phyloP scores from a whole-genome alignment of 2,329 filamentous ascomycete genomes.

The Aspergillus sp. region DNA sequence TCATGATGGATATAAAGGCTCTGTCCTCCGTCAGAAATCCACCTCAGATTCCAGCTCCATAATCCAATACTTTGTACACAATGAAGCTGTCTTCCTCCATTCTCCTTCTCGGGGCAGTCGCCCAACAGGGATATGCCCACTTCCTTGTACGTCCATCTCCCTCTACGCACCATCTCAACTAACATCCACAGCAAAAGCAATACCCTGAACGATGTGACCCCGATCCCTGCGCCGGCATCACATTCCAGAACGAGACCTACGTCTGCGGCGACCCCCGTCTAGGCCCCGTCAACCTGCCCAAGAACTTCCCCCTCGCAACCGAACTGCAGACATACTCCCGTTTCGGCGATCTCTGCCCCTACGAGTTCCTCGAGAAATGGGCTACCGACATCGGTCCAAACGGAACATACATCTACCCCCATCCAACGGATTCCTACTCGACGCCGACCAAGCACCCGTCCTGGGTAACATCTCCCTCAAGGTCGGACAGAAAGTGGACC shows the following conservation, averaged over 20 bases:
- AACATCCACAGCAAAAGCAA: conserved; percentile 10
- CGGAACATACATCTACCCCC: conserved; percentile 36
- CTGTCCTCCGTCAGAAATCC: too few species aligned
- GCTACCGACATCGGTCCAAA: conserved; percentile 2
- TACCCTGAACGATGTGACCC: conserved; percentile 12
- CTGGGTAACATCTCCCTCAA: conserved; percentile 37
- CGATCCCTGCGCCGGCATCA: conserved; percentile 28
- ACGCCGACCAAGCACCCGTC: conserved; percentile 32
- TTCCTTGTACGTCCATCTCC: conserved; percentile 42
- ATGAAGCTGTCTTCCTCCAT: too few species aligned
- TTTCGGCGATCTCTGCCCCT: conserved; percentile 38
- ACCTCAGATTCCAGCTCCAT: too few species aligned
- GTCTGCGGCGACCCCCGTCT: conserved; percentile 37
- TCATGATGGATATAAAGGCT: too few species aligned
- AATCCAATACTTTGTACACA: too few species aligned
- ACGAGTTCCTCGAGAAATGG: conserved; percentile 30
- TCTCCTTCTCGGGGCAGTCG: conserved; percentile 7
- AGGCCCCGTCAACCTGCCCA: conserved; percentile 31
- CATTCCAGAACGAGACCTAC: conserved; percentile 23
- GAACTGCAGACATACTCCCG: conserved; percentile 32
- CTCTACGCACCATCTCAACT: conserved; percentile 29
- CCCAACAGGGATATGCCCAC: conserved; percentile 40
- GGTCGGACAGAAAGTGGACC: conserved; percentile 42
- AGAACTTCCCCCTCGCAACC: conserved; percentile 24
- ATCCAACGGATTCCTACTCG: conserved; percentile 39